Conservation (phyloP, 2,329 filamentous ascomycete species). For the Acrocalymma vagum region DNA sequence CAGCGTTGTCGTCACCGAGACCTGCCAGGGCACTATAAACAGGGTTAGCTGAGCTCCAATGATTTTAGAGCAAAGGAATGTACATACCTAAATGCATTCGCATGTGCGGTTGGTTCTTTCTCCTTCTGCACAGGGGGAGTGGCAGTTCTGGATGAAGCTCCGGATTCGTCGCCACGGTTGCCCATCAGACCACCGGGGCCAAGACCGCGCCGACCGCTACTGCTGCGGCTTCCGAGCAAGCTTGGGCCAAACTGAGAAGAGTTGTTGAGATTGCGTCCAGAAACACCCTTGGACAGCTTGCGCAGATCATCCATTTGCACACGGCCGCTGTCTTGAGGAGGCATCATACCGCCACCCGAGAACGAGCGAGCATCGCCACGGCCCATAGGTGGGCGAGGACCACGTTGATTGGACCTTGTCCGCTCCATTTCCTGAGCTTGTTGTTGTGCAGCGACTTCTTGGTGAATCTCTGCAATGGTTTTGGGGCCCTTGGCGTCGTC, state of each 20-base stretch:
- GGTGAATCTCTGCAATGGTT: slow-evolving; percentile 92
- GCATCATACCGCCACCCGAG: slow-evolving; percentile 73
- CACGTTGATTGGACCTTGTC: slow-evolving; percentile 66
- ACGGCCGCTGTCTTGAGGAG: slow-evolving; percentile 78
- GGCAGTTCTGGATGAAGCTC: slow-evolving; percentile 85
- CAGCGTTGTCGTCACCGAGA: slow-evolving; percentile 66
- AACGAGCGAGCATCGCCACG: slow-evolving; percentile 90
- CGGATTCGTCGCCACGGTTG: slow-evolving; percentile 83
- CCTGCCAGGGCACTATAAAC: slow-evolving; percentile 60
- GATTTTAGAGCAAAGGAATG: background rate
- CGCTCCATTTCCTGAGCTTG: slow-evolving; percentile 80
- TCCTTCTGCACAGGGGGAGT: slow-evolving; percentile 78
- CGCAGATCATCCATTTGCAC: slow-evolving; percentile 92
- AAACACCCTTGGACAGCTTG: slow-evolving; percentile 72
- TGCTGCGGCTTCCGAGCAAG: slow-evolving; percentile 87
- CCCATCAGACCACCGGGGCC: slow-evolving; percentile 75
- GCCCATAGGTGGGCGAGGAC: slow-evolving; percentile 76
- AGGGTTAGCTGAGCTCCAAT: slow-evolving; percentile 22
- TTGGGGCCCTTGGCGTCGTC: slow-evolving; percentile 94
- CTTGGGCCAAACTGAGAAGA: slow-evolving; percentile 75
- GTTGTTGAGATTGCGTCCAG: slow-evolving; percentile 65
- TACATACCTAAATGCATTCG: slow-evolving; percentile 93
- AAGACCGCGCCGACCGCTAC: slow-evolving; percentile 81
- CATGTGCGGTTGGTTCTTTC: slow-evolving; percentile 71
- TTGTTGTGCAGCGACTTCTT: slow-evolving; percentile 78